Percentiles rank a stretch among this genome's conserved stretches.
Evolutionary conservation across 2,329 filamentous ascomycete genomes (phyloP).

Genomic region (Hymenoscyphus infarciens): DNA sequence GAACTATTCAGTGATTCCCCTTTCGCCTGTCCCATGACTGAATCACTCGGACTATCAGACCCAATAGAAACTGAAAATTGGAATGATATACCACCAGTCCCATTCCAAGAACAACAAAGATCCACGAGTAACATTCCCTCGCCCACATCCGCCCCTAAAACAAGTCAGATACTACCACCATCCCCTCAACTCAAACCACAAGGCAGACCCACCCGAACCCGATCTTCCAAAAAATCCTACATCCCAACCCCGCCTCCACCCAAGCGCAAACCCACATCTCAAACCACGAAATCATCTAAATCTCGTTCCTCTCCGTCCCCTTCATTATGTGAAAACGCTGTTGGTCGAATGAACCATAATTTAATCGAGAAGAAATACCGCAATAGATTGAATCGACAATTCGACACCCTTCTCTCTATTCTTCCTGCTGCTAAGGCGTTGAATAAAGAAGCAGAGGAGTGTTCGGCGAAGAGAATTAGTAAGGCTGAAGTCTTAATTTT

Average conservation of each 20-base stretch:
- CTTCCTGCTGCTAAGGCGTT: conserved; percentile 6
- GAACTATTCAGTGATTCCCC: neutral
- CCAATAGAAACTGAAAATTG: neutral
- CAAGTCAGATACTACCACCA: neutral
- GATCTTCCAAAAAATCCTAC: conserved; percentile 5
- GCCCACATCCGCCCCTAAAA: neutral
- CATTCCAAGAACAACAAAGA: neutral
- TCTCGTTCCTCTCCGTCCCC: neutral
- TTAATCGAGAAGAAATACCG: conserved; percentile 21
- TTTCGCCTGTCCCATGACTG: neutral
- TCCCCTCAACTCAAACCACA: neutral
- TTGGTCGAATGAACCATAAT: conserved; percentile 15
- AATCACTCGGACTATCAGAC: neutral
- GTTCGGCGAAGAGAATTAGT: conserved; percentile 17
- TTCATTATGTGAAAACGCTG: neutral
- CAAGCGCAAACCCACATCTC: neutral
- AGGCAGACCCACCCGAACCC: neutral
- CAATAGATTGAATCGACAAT: conserved; percentile 14
- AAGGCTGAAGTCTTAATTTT: conserved; percentile 22
- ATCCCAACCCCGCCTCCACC: neutral
- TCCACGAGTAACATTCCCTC: neutral
- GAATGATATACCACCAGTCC: neutral
- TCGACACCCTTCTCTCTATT: conserved; percentile 4
- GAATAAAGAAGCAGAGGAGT: neutral
- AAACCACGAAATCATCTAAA: neutral